Evolutionary conservation across 2,329 filamentous ascomycete species (phyloP).

Genomic region (Sporothrix euskadiensis): DNA sequence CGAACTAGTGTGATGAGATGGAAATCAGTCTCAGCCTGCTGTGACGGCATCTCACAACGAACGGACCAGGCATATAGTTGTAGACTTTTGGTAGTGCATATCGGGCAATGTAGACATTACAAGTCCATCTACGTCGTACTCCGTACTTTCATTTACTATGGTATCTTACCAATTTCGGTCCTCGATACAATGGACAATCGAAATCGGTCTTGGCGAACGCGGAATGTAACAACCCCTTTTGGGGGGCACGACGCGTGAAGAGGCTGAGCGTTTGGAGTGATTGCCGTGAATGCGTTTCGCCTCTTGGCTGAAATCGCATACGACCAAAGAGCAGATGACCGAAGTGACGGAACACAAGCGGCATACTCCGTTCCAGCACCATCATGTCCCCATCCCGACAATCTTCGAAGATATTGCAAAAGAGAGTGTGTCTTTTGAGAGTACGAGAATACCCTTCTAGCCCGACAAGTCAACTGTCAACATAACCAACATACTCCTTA

Average conservation of each 20-base stretch:
- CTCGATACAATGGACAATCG: not conserved
- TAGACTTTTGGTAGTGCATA: not conserved
- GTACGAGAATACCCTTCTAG: not conserved
- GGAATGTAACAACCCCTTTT: conserved; percentile 31
- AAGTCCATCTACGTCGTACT: not conserved
- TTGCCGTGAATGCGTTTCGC: conserved; percentile 3
- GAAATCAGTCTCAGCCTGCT: not conserved
- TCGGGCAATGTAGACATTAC: not conserved
- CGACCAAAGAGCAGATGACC: not conserved
- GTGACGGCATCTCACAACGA: not conserved
- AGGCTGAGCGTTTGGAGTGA: conserved; percentile 25
- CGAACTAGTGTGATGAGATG: not conserved
- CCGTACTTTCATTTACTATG: not conserved
- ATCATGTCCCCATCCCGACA: not conserved
- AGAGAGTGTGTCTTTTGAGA: not conserved
- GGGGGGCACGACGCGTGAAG: conserved; percentile 1
- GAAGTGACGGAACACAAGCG: not conserved
- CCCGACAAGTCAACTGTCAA: too few species aligned
- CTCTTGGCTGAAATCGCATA: conserved; percentile 13
- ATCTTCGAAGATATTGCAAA: not conserved
- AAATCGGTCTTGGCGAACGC: conserved; percentile 27
- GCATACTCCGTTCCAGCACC: not conserved
- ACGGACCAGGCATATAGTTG: not conserved
- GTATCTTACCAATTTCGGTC: not conserved
- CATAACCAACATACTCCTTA: too few species aligned